Percentiles rank a stretch among this genome's conserved stretches.
phyloP scores from a whole-genome alignment of 805 yeast species.

The Metschnikowia arizonensis region DNA sequence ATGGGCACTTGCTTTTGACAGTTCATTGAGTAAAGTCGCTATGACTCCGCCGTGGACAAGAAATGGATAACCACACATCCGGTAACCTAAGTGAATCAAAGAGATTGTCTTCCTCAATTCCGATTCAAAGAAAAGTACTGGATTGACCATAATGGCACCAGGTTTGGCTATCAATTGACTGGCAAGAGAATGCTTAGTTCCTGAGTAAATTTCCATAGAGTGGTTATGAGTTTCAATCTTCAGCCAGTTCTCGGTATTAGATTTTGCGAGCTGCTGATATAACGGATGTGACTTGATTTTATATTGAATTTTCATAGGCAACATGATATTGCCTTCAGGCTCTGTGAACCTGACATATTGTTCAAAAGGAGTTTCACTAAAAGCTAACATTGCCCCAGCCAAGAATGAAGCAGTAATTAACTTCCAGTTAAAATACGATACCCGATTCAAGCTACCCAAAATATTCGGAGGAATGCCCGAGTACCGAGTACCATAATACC shows the following conservation, averaged over 20 bases:
- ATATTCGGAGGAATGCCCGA: neutral
- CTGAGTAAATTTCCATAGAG: neutral
- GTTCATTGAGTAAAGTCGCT: constrained; percentile 76
- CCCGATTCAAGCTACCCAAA: neutral
- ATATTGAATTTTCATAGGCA: constrained; percentile 41
- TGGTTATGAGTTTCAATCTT: neutral
- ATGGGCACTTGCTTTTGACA: constrained; percentile 53
- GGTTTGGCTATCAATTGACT: constrained; percentile 57
- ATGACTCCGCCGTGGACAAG: constrained; percentile 85
- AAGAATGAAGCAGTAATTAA: constrained; percentile 22
- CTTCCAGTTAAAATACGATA: constrained; percentile 16
- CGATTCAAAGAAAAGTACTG: constrained; percentile 60
- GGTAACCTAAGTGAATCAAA: constrained; percentile 72
- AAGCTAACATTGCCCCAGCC: constrained; percentile 33
- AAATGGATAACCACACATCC: constrained; percentile 81
- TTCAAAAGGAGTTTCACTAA: constrained; percentile 30
- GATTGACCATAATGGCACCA: constrained; percentile 76
- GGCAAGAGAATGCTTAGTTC: constrained; percentile 17
- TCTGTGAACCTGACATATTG: constrained; percentile 26
- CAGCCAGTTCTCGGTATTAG: neutral
- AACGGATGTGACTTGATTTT: constrained; percentile 48
- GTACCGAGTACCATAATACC: neutral
- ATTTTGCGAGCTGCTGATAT: constrained; percentile 44
- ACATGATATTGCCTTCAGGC: constrained; percentile 20
- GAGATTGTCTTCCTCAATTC: constrained; percentile 57